Conservation (phyloP, 2,329 filamentous ascomycete species). For the Pseudogymnoascus sp. region DNA sequence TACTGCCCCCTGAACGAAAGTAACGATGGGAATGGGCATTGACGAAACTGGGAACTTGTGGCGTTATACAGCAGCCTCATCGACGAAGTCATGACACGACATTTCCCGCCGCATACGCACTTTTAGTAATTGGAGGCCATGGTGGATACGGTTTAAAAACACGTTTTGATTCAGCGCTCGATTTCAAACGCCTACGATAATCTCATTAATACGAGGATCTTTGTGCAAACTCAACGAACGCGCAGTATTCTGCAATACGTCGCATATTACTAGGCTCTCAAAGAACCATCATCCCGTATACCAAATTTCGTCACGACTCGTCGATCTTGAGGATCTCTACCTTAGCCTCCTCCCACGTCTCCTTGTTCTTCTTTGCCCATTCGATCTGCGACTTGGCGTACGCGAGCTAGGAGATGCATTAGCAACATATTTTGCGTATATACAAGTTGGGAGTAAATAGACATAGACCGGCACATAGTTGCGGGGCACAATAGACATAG, state of each 20-base stretch:
- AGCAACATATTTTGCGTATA: slow-evolving; percentile 11
- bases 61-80: neutral
- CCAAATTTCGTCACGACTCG: slow-evolving; percentile 22
- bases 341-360: slow-evolving; percentile 65
- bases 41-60: neutral
- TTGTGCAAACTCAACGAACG: slow-evolving; percentile 5
- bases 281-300: neutral
- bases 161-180: slow-evolving; percentile 5
- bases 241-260: neutral
- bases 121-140: neutral
- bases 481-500: neutral
- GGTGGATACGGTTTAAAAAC: neutral
- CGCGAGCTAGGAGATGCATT: slow-evolving; percentile 44
- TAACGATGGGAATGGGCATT: neutral
- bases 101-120: neutral
- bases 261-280: slow-evolving; percentile 1
- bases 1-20: neutral
- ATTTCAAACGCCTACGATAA: neutral
- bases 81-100: neutral
- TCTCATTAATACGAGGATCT: neutral
- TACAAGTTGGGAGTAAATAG: neutral
- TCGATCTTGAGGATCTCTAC: slow-evolving; percentile 63
- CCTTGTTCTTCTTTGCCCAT: slow-evolving; percentile 65
- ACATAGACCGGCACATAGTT: neutral
- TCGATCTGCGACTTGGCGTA: slow-evolving; percentile 66